phyloP scores from a whole-genome alignment of 2,329 filamentous ascomycete genomes.

The Alternaria arborescens region DNA sequence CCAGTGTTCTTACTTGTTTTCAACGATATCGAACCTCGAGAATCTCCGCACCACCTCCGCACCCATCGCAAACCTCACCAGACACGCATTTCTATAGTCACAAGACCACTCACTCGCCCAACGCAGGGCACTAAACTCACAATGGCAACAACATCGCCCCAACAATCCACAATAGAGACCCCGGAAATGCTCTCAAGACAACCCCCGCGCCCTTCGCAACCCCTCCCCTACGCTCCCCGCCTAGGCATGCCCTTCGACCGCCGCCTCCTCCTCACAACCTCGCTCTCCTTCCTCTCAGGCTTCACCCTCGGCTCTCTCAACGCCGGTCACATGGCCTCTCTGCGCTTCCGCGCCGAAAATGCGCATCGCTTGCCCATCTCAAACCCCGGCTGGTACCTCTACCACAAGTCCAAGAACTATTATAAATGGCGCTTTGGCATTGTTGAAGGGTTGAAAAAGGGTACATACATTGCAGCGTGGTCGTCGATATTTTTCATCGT shows the following conservation, averaged over 20 bases:
- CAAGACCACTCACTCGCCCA: too few relatives aligned
- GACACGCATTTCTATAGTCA: neutral
- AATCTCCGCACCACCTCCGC: constrained; percentile 29
- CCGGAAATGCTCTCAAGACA: neutral
- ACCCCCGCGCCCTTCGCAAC: neutral
- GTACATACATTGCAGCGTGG: constrained; percentile 73
- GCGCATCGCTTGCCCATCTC: constrained; percentile 88
- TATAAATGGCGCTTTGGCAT: constrained; percentile 79
- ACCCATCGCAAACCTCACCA: constrained; percentile 11
- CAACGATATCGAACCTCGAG: neutral
- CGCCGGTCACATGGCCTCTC: constrained; percentile 75
- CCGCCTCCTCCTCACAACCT: constrained; percentile 71
- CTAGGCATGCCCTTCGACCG: constrained; percentile 70
- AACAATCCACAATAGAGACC: neutral
- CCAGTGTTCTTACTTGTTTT: neutral
- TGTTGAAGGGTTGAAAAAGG: constrained; percentile 80
- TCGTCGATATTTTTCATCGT: constrained; percentile 78
- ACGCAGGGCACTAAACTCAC: neutral
- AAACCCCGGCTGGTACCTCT: constrained; percentile 93
- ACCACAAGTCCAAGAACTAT: constrained; percentile 98
- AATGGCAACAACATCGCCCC: constrained; percentile 9
- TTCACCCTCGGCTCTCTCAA: constrained; percentile 74
- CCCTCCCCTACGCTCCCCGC: constrained; percentile 41
- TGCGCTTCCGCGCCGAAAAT: constrained; percentile 94
- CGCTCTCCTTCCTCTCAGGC: constrained; percentile 72